Percentiles rank a stretch among this genome's conserved stretches.
Conservation (phyloP, 2,329 filamentous ascomycete genomes). For the Pestalotiopsis sp. region DNA sequence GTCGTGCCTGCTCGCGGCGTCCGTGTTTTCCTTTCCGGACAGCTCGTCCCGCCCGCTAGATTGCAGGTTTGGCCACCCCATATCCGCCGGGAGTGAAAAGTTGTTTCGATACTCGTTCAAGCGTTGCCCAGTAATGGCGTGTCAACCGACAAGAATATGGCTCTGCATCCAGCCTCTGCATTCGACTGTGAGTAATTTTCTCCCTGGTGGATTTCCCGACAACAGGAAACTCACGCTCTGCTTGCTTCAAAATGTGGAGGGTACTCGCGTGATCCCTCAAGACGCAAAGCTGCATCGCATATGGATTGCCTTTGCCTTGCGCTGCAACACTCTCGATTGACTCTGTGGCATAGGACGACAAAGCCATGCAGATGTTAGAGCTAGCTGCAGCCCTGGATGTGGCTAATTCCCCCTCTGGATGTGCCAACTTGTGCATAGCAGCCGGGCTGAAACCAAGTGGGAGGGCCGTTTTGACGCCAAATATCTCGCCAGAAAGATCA, state of each 20-base stretch:
- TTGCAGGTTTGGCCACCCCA: slow-evolving; percentile 42
- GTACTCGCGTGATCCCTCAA: slow-evolving; percentile 46
- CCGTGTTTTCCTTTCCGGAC: not conserved
- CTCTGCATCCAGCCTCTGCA: slow-evolving; percentile 49
- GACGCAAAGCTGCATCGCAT: slow-evolving; percentile 55
- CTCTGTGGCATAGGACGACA: slow-evolving; percentile 47
- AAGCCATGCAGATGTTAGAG: slow-evolving; percentile 43
- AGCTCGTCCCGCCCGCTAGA: not conserved
- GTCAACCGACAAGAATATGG: slow-evolving; percentile 56
- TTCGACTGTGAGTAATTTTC: not conserved
- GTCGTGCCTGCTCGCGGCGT: not conserved
- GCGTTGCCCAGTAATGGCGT: slow-evolving; percentile 51
- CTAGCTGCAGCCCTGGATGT: slow-evolving; percentile 46
- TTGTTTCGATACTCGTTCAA: slow-evolving; percentile 54
- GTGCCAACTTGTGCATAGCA: slow-evolving; percentile 53
- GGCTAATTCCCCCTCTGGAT: slow-evolving; percentile 51
- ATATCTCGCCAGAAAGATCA: slow-evolving; percentile 41
- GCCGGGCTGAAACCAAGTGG: slow-evolving; percentile 56
- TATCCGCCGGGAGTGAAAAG: slow-evolving; percentile 45
- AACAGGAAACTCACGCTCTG: slow-evolving; percentile 36
- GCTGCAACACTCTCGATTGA: slow-evolving; percentile 45
- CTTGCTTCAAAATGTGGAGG: slow-evolving; percentile 38
- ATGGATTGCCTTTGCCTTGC: slow-evolving; percentile 38
- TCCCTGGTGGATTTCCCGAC: not conserved
- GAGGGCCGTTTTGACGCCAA: slow-evolving; percentile 43